A percentile compares a stretch with the other conserved stretches of the same genome.
Conservation (phyloP, 257 asterid species). For the Anisodus acutangulus region DNA sequence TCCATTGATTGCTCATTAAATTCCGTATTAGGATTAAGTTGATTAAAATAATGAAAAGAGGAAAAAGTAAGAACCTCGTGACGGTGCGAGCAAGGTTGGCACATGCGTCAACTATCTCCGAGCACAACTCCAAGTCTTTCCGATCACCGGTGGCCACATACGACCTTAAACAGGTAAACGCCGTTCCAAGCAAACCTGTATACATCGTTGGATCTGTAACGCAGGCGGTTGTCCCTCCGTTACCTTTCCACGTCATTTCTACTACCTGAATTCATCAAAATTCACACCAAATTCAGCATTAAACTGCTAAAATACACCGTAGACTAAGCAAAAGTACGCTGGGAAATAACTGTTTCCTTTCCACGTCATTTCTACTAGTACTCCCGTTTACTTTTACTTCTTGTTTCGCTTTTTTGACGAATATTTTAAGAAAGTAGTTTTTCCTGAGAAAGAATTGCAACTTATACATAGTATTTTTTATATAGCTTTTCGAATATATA, state of each 20-base stretch:
- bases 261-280: constrained; percentile 51
- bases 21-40: neutral
- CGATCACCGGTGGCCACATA: constrained; percentile 65
- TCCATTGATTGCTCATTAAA: neutral
- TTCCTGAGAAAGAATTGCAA: too few species aligned
- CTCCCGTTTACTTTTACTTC: too few species aligned
- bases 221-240: constrained; percentile 29
- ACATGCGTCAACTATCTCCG: constrained; percentile 65
- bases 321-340: neutral
- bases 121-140: constrained; percentile 60
- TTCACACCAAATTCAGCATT: neutral
- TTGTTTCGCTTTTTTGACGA: too few species aligned
- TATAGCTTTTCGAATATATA: too few species aligned
- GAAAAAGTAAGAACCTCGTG: constrained; percentile 46
- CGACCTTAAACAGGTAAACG: constrained; percentile 69
- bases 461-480: too few species aligned
- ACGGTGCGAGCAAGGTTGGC: constrained; percentile 44
- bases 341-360: neutral
- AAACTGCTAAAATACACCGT: neutral
- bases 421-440: too few species aligned
- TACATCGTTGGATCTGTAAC: constrained; percentile 60
- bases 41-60: neutral
- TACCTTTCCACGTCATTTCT: constrained; percentile 60
- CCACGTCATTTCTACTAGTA: too few species aligned
- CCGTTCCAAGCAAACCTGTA: constrained; percentile 77